Conservation (phyloP, 306 rosid genomes). For the Sechiopsis laciniata region DNA sequence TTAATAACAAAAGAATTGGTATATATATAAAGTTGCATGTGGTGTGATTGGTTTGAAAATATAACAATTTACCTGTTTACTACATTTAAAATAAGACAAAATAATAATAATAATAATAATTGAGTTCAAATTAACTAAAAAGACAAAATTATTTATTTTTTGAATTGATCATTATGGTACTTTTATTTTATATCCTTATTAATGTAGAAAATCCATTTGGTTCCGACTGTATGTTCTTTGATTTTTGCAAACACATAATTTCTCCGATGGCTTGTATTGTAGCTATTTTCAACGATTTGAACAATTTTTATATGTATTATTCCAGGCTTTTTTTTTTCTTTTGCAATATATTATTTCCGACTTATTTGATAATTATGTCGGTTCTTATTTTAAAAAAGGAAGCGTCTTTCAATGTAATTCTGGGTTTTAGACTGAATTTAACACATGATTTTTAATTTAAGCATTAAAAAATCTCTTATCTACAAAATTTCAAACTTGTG, state of each 20-base stretch:
- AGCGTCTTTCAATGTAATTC: background rate
- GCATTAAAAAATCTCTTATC: no score
- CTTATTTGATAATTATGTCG: background rate
- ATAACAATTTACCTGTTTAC: no score
- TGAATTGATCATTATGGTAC: background rate
- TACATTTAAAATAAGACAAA: no score
- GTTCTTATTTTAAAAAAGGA: background rate
- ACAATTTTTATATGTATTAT: background rate
- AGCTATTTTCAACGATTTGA: slow-evolving; percentile 4
- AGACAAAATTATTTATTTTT: no score
- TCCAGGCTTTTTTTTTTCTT: background rate
- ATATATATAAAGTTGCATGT: no score
- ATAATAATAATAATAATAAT: no score
- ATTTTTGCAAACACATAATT: background rate
- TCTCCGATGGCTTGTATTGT: background rate
- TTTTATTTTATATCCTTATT: background rate
- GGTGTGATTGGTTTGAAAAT: no score
- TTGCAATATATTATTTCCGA: background rate
- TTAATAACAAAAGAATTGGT: no score
- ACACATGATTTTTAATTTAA: no score
- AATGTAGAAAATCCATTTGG: background rate
- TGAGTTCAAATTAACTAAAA: no score
- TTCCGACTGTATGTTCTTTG: background rate
- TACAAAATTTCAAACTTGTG: no score
- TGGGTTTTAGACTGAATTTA: background rate